These are phyloP conservation scores for Reutealis trisperma DNA, from an alignment of 345 rosid species.

Conservation along the genomic window DNA sequence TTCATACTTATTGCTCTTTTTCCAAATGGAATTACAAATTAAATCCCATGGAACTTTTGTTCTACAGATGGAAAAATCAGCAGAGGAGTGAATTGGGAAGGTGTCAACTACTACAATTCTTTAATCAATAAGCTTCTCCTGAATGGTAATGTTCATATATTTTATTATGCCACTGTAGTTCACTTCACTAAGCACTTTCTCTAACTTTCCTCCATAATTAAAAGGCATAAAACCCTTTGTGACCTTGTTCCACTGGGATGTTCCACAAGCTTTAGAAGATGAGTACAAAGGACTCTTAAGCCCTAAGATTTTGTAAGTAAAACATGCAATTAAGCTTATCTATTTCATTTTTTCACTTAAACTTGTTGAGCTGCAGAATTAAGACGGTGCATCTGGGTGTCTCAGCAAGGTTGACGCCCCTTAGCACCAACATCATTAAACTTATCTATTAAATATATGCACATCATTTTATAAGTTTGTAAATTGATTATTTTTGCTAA, in stretches of 20 bases:
- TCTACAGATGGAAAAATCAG: constrained; percentile 21
- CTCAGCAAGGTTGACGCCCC: too few species aligned
- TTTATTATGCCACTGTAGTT: neutral
- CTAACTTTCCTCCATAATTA: neutral
- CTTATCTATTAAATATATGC: too few species aligned
- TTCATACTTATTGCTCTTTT: too few species aligned
- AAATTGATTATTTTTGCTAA: too few species aligned
- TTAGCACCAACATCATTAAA: too few species aligned
- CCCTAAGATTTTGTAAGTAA: constrained; percentile 3
- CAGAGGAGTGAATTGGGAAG: constrained; percentile 22
- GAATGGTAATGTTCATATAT: constrained; percentile 5
- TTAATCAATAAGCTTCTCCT: constrained; percentile 21
- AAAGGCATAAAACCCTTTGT: constrained; percentile 2
- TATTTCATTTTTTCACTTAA: too few species aligned
- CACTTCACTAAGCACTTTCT: neutral
- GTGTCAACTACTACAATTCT: constrained; percentile 26
- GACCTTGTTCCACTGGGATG: constrained; percentile 15
- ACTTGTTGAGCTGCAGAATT: too few species aligned
- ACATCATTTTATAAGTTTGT: too few species aligned
- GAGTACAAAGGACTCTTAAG: neutral
- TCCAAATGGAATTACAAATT: too few species aligned
- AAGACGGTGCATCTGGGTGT: too few species aligned
- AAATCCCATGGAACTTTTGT: neutral
- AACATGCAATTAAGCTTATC: too few species aligned
- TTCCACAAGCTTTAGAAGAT: constrained; percentile 13